These are phyloP conservation scores for Talaromyces sp. DNA, from an alignment of 2,329 filamentous ascomycete genomes.

Conservation along the genomic window DNA sequence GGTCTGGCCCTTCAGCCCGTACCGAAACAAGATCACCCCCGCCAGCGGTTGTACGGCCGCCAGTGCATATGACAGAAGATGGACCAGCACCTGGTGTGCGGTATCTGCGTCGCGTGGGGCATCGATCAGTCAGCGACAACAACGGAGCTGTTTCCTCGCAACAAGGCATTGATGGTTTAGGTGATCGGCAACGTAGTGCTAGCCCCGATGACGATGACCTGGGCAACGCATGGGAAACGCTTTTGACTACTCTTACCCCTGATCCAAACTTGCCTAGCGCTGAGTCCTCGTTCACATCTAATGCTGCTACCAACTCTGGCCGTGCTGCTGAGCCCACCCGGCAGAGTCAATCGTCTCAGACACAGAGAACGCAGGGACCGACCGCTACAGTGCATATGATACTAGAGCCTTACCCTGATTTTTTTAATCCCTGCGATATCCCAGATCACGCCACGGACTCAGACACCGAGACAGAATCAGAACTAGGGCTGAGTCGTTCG, in stretches of 20 bases:
- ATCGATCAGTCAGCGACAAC: slow-evolving; percentile 32
- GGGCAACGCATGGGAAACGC: slow-evolving; percentile 71
- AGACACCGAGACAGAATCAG: slow-evolving; percentile 32
- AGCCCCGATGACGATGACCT: slow-evolving; percentile 58
- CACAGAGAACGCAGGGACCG: slow-evolving; percentile 32
- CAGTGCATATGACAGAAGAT: slow-evolving; percentile 23
- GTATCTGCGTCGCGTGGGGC: slow-evolving; percentile 37
- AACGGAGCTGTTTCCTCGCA: slow-evolving; percentile 25
- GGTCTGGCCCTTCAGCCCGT: slow-evolving; percentile 27
- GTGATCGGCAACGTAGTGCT: slow-evolving; percentile 80
- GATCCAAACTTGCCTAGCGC: slow-evolving; percentile 78
- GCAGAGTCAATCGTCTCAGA: slow-evolving; percentile 46
- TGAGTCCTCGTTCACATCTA: slow-evolving; percentile 79
- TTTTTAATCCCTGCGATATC: slow-evolving; percentile 40
- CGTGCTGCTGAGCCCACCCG: slow-evolving; percentile 35
- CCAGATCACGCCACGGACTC: slow-evolving; percentile 37
- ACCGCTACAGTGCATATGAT: slow-evolving; percentile 28
- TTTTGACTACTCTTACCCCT: slow-evolving; percentile 75
- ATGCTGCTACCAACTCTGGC: slow-evolving; percentile 30
- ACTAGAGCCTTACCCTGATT: slow-evolving; percentile 37
- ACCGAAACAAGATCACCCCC: slow-evolving; percentile 21
- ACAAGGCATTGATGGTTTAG: slow-evolving; percentile 65
- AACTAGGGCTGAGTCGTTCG: slow-evolving; percentile 15
- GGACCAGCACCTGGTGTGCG: slow-evolving; percentile 22
- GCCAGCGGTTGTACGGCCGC: slow-evolving; percentile 26